Evolutionary conservation across 768 basidiomycete genomes (phyloP).

Genomic region (Dacryopinax primogenitus): DNA sequence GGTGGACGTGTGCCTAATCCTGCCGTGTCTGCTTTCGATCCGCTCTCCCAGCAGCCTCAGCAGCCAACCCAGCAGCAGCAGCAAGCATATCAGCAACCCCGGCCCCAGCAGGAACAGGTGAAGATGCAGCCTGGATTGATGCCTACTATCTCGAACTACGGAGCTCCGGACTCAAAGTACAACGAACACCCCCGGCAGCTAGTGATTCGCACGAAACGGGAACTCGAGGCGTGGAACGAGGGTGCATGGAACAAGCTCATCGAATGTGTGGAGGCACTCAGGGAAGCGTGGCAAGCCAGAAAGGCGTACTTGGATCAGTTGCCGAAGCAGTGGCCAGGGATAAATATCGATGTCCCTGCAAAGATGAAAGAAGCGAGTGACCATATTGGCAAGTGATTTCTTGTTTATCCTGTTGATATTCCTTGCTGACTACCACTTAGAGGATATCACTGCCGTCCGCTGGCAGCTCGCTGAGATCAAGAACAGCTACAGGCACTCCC

Average conservation of each 20-base stretch:
- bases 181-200: conserved; percentile 1
- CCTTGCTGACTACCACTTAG: neutral
- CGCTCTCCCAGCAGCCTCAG: neutral
- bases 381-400: neutral
- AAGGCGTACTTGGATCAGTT: neutral
- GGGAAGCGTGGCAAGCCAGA: neutral
- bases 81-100: neutral
- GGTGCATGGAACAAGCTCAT: neutral
- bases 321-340: conserved; percentile 3
- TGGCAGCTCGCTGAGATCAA: conserved; percentile 4
- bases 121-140: conserved; percentile 1
- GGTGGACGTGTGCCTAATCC: neutral
- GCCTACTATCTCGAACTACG: neutral
- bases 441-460: neutral
- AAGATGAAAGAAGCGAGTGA: neutral
- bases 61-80: conserved; percentile 2
- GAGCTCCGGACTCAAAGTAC: conserved; percentile 5
- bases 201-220: neutral
- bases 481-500: neutral
- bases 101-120: neutral
- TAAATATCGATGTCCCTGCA: conserved; percentile 1
- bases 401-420: neutral
- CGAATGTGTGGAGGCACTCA: neutral
- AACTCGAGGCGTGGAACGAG: neutral
- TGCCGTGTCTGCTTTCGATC: neutral